phyloP scores from a whole-genome alignment of 495 filamentous ascomycete genomes.

The Penicillium lividum region DNA sequence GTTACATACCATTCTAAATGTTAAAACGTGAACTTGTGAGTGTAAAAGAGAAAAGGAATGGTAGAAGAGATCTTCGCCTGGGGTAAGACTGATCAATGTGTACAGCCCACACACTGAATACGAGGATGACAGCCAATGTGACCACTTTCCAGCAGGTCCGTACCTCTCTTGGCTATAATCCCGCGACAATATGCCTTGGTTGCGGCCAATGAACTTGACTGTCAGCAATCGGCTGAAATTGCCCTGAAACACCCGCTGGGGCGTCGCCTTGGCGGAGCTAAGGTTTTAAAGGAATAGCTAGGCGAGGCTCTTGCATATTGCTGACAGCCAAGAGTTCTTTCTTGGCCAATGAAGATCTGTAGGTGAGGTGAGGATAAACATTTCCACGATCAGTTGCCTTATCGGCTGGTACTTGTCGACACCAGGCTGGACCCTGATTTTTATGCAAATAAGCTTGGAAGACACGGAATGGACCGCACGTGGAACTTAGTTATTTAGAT shows the following conservation, averaged over 20 bases:
- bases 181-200: background rate
- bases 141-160: background rate
- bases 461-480: background rate
- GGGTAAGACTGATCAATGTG: background rate
- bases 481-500: background rate
- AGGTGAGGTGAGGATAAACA: background rate
- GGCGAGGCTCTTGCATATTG: slow-evolving; percentile 3
- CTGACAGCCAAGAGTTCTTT: background rate
- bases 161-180: slow-evolving; percentile 3
- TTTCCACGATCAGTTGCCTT: background rate
- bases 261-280: slow-evolving; percentile 1
- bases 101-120: slow-evolving; percentile 8
- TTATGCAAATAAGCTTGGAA: background rate
- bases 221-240: slow-evolving; percentile 16
- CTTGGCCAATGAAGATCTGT: background rate
- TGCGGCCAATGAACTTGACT: slow-evolving; percentile 11
- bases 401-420: background rate
- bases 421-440: background rate
- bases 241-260: slow-evolving; percentile 7
- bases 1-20: slow-evolving; percentile 13
- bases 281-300: slow-evolving; percentile 4
- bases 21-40: background rate
- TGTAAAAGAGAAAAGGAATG: background rate
- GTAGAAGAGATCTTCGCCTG: too few relatives aligned
- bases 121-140: slow-evolving; percentile 15